Evolutionary conservation across 2,329 filamentous ascomycete genomes (phyloP).

Genomic region (Thelonectria discophora): DNA sequence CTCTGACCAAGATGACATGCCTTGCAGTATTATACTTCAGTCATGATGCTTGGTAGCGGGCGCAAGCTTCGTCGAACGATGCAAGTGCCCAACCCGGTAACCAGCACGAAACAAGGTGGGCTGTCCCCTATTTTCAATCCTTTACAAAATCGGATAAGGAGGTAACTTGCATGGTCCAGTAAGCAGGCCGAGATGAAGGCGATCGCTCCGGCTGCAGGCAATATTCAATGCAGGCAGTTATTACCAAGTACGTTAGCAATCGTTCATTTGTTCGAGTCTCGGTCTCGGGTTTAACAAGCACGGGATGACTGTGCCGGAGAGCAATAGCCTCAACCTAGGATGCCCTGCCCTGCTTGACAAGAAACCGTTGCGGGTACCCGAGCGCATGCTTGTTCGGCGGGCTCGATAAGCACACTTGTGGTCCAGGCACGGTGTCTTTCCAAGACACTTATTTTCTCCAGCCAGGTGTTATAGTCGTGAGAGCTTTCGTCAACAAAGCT

Average conservation of each 20-base stretch:
- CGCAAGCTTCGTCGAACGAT: slow-evolving; percentile 1
- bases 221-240: background rate
- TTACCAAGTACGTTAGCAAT: too few species aligned
- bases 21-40: slow-evolving; percentile 10
- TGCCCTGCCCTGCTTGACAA: slow-evolving; percentile 22
- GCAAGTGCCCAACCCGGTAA: slow-evolving; percentile 5
- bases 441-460: slow-evolving; percentile 4
- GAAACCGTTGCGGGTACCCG: slow-evolving; percentile 17
- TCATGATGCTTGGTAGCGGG: slow-evolving; percentile 1
- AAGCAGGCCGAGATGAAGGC: background rate
- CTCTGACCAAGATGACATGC: background rate
- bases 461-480: background rate
- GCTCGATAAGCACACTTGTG: slow-evolving; percentile 15
- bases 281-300: background rate
- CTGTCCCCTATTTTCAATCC: slow-evolving; percentile 8
- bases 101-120: slow-evolving; percentile 11
- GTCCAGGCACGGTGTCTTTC: slow-evolving; percentile 2
- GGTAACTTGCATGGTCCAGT: background rate
- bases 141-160: background rate
- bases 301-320: background rate
- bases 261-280: background rate
- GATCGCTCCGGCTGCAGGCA: background rate
- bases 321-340: slow-evolving; percentile 22
- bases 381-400: slow-evolving; percentile 20
- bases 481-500: background rate